Base-by-base conservation (phyloP, 306 rosid species). In the Glycine latifolia region DNA sequence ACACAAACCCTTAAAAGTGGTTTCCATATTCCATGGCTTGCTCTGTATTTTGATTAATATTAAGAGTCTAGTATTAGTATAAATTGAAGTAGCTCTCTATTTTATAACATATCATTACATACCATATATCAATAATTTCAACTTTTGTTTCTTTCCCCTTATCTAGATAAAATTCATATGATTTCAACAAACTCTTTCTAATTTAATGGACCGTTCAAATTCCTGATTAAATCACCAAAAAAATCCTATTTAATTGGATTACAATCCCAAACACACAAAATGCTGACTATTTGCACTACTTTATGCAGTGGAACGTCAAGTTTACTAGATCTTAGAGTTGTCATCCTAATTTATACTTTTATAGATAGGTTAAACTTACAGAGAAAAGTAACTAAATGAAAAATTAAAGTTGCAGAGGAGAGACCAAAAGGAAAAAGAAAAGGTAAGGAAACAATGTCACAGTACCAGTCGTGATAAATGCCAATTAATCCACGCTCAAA, bases 381-480 rank as follows among this genome's bases (percentile, higher is more conserved):
- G 54, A 13, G 52, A 59, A 43, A 33, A 3, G 15, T 9, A 69
- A 56, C 55, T 46, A 55, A 5, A 58, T 39, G 12, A 71, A 17
- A 58, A 16, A 17, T 59, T 14, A 65, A 49, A 74, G 59, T 56
- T 69, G 26, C 7, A 35, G 12, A 59, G n/a, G 37, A 60, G 17
- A 69, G 20, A 53, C 50, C 9, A 56, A 47, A 65, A 16, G 13
- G 14, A 61, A 53, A 48, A 66, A n/a, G 6, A 59, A 60, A 17
- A 50, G 69, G 69, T 65, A 68, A 44, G 73, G 53, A 72, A 68
- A n/a, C 37, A 7, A 16, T 16, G 73, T 13, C 7, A 1, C 3
- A 76, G 83, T 91, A 93, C 97, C 96, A 93, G 79, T 93, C 91
- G 14, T 92, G 97, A 76, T 90, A 92, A 65, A 92, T 90, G 86